Evolutionary conservation across 2,329 filamentous ascomycete species (phyloP), one percentile per base, ranked within the genome.

Genomic region (Fonsecaea monophora): DNA sequence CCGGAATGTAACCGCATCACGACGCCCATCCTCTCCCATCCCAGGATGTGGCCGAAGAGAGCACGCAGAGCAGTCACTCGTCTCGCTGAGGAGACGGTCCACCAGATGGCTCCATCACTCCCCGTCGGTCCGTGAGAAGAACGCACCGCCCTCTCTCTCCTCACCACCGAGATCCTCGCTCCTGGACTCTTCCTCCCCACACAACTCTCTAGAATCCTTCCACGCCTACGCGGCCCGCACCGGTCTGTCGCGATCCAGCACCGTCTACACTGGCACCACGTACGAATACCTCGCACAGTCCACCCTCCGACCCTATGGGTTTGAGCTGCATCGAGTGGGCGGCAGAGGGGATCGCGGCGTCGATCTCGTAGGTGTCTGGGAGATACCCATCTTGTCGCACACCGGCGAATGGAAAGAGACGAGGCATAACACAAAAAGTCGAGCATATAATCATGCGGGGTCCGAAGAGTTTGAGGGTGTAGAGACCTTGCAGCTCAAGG

Each of bases 291-390:
- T 78, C 7, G 77, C 81, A 6, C 77, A 77, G 37, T 58, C 75
- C 35, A 77, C 75, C 40, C 77, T 83, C 18, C 78, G 75, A 38
- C 74, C 71, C 25, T 78, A 77, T 38, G 77, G 75, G n/a, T 77
- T 83, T 66, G 66, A 73, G 15, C 76, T 83, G 1, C 72, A 77
- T 66, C 81, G 81, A 37, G 77, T 81, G 53, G 82, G 82, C 70
- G 80, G 81, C 50, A 78, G 80, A 64, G 76, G 78, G 15, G 82
- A 83, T 70, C 76, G 76, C 48, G 82, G 82, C 58, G 80, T 82
- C 66, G 82, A 83, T 66, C 79, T 83, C 2, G 70, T 81, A 6
- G 82, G 81, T 54, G 78, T 78, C 53, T 83, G 81, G 82, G 75
- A 78, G 60, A 69, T 82, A 0, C 80, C 80, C 1, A 67, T 45